Conservation (phyloP, 2,329 filamentous ascomycete species). For the Cytospora leucostoma region DNA sequence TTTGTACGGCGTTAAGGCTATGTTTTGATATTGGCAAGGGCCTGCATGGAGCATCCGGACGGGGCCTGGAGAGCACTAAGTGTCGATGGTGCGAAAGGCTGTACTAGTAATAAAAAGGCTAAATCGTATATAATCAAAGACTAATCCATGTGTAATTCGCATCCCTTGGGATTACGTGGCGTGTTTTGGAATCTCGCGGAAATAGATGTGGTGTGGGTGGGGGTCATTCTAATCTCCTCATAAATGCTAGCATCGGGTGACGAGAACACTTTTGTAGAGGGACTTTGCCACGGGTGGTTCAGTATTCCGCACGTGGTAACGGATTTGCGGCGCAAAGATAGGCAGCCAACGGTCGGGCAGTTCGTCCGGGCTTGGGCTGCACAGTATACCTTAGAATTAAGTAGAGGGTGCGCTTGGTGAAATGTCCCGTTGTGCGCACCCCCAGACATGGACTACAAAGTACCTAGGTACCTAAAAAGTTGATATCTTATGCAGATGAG, state of each 20-base stretch:
- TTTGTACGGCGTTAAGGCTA: slow-evolving; percentile 1
- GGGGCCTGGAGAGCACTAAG: neutral
- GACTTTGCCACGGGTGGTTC: neutral
- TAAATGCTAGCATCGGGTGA: neutral
- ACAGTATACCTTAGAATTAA: neutral
- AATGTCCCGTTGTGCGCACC: neutral
- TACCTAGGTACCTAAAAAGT: neutral
- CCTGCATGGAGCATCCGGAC: slow-evolving; percentile 9
- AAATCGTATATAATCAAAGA: slow-evolving; percentile 18
- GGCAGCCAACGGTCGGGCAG: neutral
- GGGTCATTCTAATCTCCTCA: neutral
- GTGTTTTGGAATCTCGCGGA: slow-evolving; percentile 12
- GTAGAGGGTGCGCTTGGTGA: neutral
- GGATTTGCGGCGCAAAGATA: neutral
- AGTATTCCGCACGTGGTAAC: neutral
- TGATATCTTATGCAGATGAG: neutral
- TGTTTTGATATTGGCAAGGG: slow-evolving; percentile 6
- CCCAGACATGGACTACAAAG: neutral
- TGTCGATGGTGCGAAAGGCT: slow-evolving; percentile 5
- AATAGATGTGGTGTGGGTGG: slow-evolving; percentile 2
- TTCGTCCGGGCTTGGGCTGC: neutral
- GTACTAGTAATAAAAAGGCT: slow-evolving; percentile 18
- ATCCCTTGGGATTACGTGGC: slow-evolving; percentile 20
- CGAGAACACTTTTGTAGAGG: neutral
- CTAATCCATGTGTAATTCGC: slow-evolving; percentile 9